Evolutionary conservation across 768 basidiomycete genomes (phyloP).

Genomic region (Mrakia gelida): DNA sequence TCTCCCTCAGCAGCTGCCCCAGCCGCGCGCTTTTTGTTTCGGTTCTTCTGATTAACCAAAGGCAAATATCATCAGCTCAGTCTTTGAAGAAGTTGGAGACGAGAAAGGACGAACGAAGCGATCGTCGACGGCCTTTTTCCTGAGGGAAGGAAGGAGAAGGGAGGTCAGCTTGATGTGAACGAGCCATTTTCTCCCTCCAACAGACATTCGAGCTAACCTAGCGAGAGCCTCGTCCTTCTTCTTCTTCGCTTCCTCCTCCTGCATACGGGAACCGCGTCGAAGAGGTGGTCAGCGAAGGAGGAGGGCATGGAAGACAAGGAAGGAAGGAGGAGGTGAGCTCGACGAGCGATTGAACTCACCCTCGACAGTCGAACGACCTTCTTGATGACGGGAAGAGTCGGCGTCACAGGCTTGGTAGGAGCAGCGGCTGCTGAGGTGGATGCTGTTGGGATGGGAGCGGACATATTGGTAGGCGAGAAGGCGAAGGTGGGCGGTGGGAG

Average conservation of each 20-base stretch:
- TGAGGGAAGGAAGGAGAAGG: neutral
- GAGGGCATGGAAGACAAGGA: neutral
- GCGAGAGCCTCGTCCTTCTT: constrained; percentile 30
- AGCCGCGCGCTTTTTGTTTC: constrained; percentile 13
- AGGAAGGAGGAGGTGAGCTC: constrained; percentile 2
- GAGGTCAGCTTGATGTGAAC: neutral
- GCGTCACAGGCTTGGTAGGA: neutral
- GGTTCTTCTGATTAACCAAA: constrained; percentile 17
- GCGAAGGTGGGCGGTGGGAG: neutral
- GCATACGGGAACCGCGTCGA: neutral
- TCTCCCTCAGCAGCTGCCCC: neutral
- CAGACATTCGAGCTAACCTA: neutral
- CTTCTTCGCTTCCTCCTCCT: constrained; percentile 29
- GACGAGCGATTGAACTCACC: neutral
- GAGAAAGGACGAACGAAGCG: constrained; percentile 17
- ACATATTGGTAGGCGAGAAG: neutral
- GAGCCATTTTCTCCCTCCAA: neutral
- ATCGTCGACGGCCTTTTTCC: constrained; percentile 26
- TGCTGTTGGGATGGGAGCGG: neutral
- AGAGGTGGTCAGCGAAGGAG: neutral
- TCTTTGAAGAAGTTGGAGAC: neutral
- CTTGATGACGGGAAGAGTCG: neutral
- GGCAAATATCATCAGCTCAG: neutral
- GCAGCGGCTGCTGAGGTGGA: neutral
- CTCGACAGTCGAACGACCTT: constrained; percentile 17